These are phyloP conservation scores for Pichia sp. DNA, from an alignment of 1,139 yeast genomes.

Conservation along the genomic window DNA sequence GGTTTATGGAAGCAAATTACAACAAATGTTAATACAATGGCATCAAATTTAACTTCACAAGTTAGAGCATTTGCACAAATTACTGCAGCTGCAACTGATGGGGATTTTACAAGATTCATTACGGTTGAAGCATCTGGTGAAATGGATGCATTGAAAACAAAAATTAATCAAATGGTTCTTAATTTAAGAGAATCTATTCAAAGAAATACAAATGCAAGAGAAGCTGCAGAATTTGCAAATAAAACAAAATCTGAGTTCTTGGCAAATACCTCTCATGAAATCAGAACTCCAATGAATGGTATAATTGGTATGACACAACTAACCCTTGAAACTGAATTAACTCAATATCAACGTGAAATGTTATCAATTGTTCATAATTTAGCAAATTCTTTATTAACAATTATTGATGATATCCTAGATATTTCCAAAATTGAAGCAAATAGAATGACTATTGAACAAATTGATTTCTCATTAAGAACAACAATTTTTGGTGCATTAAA, in stretches of 20 bases:
- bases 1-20: slow-evolving; percentile 91
- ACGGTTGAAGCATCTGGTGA: slow-evolving; percentile 91
- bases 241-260: slow-evolving; percentile 86
- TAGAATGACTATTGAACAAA: slow-evolving; percentile 85
- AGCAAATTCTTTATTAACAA: slow-evolving; percentile 76
- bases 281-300: slow-evolving; percentile 89
- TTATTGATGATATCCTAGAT: slow-evolving; percentile 84
- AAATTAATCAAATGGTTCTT: slow-evolving; percentile 87
- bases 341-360: slow-evolving; percentile 89
- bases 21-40: slow-evolving; percentile 91
- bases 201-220: slow-evolving; percentile 87
- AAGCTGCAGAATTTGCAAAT: slow-evolving; percentile 87
- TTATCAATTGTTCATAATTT: slow-evolving; percentile 77
- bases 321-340: slow-evolving; percentile 77
- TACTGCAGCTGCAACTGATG: slow-evolving; percentile 91
- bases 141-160: slow-evolving; percentile 88
- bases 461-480: slow-evolving; percentile 76
- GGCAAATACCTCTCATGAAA: slow-evolving; percentile 89
- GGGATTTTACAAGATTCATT: slow-evolving; percentile 83
- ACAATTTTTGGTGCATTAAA: slow-evolving; percentile 85
- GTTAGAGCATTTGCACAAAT: slow-evolving; percentile 91
- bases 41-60: slow-evolving; percentile 82
- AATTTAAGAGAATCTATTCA: slow-evolving; percentile 83
- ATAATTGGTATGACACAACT: slow-evolving; percentile 89
- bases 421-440: slow-evolving; percentile 89